A percentile compares a stretch with the other conserved stretches of the same genome.
Evolutionary conservation across 2,329 filamentous ascomycete genomes (phyloP).

Genomic region (Venturia oleaginea): DNA sequence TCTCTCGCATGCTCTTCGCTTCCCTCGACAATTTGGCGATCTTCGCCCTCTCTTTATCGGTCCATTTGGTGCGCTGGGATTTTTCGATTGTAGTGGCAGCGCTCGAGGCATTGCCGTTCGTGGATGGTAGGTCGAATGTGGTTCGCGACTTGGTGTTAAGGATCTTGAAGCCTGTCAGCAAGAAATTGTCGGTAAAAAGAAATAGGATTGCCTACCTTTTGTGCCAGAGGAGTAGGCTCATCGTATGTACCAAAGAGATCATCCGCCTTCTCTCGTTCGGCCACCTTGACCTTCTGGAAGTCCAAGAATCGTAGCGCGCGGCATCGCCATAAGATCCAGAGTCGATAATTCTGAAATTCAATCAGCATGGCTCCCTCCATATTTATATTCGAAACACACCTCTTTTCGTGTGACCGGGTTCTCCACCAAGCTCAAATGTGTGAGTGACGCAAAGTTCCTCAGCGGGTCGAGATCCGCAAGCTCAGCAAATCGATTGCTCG

Average conservation of each 20-base stretch:
- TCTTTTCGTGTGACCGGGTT: constrained; percentile 91
- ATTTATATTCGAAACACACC: constrained; percentile 43
- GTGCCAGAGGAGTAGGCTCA: constrained; percentile 71
- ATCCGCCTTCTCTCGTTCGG: constrained; percentile 64
- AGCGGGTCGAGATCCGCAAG: constrained; percentile 83
- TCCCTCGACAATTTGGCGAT: constrained; percentile 81
- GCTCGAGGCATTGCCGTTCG: constrained; percentile 31
- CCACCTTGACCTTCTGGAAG: constrained; percentile 82
- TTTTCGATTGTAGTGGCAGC: constrained; percentile 18
- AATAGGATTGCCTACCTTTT: constrained; percentile 42
- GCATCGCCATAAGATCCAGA: constrained; percentile 82
- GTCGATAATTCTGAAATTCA: constrained; percentile 68
- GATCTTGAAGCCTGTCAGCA: constrained; percentile 45
- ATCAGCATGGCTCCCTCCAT: not conserved
- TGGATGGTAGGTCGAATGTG: constrained; percentile 50
- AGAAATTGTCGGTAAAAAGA: constrained; percentile 14
- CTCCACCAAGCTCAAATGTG: constrained; percentile 71
- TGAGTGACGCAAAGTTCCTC: constrained; percentile 57
- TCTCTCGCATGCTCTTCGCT: constrained; percentile 83
- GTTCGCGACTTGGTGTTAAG: constrained; percentile 69
- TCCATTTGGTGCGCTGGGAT: constrained; percentile 57
- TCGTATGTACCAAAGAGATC: constrained; percentile 76
- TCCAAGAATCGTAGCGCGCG: constrained; percentile 84
- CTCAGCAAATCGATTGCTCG: constrained; percentile 73
- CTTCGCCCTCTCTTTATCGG: constrained; percentile 76